Evolutionary conservation across 495 filamentous ascomycete genomes (phyloP).

Genomic region (Tetracladium setigerum): DNA sequence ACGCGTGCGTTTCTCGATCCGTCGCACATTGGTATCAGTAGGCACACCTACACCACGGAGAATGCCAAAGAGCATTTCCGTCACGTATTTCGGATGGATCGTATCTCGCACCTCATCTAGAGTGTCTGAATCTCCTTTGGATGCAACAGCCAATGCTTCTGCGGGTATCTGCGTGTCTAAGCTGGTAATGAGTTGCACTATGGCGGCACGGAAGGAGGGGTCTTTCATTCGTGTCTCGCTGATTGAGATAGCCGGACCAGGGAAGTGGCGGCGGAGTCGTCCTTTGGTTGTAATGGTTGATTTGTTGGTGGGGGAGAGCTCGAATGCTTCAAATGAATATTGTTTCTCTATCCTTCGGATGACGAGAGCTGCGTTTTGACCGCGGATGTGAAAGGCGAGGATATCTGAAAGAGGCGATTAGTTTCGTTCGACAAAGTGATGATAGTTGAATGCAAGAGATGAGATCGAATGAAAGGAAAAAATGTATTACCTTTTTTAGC

Average conservation of each 20-base stretch:
- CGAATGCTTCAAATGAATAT: slow-evolving; percentile 46
- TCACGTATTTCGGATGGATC: slow-evolving; percentile 43
- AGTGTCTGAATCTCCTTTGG: slow-evolving; percentile 28
- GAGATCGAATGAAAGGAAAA: not conserved
- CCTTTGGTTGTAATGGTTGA: slow-evolving; percentile 40
- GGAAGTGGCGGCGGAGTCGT: slow-evolving; percentile 46
- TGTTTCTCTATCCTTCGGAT: slow-evolving; percentile 26
- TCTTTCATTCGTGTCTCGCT: slow-evolving; percentile 25
- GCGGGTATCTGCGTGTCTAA: slow-evolving; percentile 35
- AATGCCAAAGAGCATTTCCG: slow-evolving; percentile 42
- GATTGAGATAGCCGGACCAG: slow-evolving; percentile 39
- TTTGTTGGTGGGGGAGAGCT: slow-evolving; percentile 42
- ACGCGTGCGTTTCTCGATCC: slow-evolving; percentile 49
- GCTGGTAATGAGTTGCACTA: slow-evolving; percentile 34
- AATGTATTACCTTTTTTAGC: slow-evolving; percentile 4
- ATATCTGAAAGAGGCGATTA: slow-evolving; percentile 8
- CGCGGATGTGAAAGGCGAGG: slow-evolving; percentile 34
- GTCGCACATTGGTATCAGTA: slow-evolving; percentile 12
- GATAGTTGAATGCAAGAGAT: not conserved
- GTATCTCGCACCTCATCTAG: slow-evolving; percentile 47
- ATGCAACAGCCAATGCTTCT: slow-evolving; percentile 29
- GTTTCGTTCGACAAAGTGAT: not conserved
- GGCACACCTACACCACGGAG: slow-evolving; percentile 35
- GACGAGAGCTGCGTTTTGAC: slow-evolving; percentile 54
- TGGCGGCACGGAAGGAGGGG: slow-evolving; percentile 24